These are phyloP conservation scores for Hysterangium stoloniferum DNA, from an alignment of 768 basidiomycete genomes.

Conservation along the genomic window DNA sequence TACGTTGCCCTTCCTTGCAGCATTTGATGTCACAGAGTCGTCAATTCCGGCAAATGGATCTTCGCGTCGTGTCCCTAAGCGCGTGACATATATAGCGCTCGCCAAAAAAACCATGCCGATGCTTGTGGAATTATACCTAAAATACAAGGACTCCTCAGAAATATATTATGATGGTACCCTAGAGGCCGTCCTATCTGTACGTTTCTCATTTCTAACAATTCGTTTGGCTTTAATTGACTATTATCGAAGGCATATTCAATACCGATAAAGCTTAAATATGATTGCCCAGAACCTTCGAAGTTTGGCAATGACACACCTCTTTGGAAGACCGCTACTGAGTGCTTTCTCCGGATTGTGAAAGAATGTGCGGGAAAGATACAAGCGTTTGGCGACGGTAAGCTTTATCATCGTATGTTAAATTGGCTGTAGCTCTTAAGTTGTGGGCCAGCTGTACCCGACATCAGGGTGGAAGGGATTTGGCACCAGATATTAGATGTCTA, in stretches of 20 bases:
- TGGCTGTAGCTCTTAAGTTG: not conserved
- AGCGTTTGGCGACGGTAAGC: constrained; percentile 41
- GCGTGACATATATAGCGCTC: constrained; percentile 85
- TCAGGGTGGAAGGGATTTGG: constrained; percentile 79
- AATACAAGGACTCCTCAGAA: constrained; percentile 49
- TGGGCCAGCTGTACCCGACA: constrained; percentile 45
- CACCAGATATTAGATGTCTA: constrained; percentile 75
- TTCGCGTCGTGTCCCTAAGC: constrained; percentile 42
- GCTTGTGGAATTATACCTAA: constrained; percentile 68
- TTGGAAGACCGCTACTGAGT: constrained; percentile 91
- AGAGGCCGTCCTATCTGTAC: constrained; percentile 72
- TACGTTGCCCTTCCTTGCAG: constrained; percentile 80
- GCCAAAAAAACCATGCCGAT: constrained; percentile 82
- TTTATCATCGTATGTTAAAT: not conserved
- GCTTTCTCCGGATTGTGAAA: constrained; percentile 66
- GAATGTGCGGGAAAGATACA: constrained; percentile 51
- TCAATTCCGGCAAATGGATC: constrained; percentile 17
- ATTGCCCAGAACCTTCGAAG: constrained; percentile 84
- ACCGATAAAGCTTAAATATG: constrained; percentile 91
- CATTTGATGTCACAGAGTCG: constrained; percentile 43
- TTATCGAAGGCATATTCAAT: constrained; percentile 68
- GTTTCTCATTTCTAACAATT: constrained; percentile 18
- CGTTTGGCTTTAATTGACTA: not conserved
- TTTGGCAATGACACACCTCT: constrained; percentile 81
- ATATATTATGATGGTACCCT: constrained; percentile 79